Evolutionary conservation across 768 basidiomycete species (phyloP).

Genomic region (Sarcomyxa edulis): DNA sequence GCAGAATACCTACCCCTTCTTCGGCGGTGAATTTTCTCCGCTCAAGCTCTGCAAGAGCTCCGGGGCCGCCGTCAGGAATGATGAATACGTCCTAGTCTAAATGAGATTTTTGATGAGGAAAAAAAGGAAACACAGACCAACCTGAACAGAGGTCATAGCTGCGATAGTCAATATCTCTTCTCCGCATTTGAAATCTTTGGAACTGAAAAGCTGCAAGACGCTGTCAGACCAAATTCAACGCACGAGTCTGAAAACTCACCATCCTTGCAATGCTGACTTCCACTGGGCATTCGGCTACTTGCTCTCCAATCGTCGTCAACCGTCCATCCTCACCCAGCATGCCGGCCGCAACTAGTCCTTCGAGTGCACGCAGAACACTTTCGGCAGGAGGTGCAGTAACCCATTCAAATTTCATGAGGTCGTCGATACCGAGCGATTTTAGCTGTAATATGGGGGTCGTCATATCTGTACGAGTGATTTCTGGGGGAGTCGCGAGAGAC

Average conservation of each 20-base stretch:
- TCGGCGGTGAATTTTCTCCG: slow-evolving; percentile 95
- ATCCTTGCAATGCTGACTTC: slow-evolving; percentile 93
- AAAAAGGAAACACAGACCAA: slow-evolving; percentile 18
- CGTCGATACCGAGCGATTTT: slow-evolving; percentile 92
- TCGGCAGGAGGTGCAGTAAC: slow-evolving; percentile 84
- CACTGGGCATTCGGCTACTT: slow-evolving; percentile 91
- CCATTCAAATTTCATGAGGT: slow-evolving; percentile 96
- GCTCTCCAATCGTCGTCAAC: slow-evolving; percentile 70
- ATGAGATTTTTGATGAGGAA: background rate
- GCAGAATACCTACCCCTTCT: slow-evolving; percentile 70
- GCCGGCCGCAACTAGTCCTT: slow-evolving; percentile 72
- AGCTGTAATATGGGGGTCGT: slow-evolving; percentile 89
- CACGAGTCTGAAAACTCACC: slow-evolving; percentile 39
- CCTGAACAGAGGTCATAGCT: slow-evolving; percentile 92
- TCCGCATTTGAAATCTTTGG: slow-evolving; percentile 82
- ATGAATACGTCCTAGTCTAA: slow-evolving; percentile 78
- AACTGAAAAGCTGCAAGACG: slow-evolving; percentile 67
- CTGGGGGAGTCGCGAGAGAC: slow-evolving; percentile 72
- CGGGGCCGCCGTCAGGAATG: slow-evolving; percentile 79
- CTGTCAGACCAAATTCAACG: background rate
- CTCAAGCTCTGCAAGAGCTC: slow-evolving; percentile 87
- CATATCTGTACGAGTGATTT: slow-evolving; percentile 88
- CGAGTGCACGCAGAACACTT: slow-evolving; percentile 79
- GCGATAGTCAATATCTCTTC: slow-evolving; percentile 96
- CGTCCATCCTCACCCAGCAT: slow-evolving; percentile 83